A percentile compares a stretch with the other conserved stretches of the same genome.
Conservation (phyloP, 148 eudicot genomes). For the Rhododendron griersonianum region DNA sequence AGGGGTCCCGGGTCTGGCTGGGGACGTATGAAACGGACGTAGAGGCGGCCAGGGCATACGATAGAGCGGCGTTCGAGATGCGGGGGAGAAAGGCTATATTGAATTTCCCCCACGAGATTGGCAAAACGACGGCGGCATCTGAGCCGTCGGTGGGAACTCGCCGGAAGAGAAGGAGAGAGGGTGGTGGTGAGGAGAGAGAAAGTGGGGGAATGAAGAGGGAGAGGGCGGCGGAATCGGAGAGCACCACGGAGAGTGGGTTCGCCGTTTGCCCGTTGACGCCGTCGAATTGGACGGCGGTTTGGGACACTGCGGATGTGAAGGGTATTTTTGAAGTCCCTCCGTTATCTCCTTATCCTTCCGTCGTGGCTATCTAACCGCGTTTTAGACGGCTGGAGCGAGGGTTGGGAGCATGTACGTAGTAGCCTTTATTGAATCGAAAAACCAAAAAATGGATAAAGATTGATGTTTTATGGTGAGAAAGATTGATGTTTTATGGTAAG, state of each 20-base stretch:
- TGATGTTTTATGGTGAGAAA: too few relatives aligned
- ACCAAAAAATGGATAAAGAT: too few relatives aligned
- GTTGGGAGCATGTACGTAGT: background rate
- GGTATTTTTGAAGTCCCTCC: slow-evolving; percentile 37
- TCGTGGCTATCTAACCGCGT: slow-evolving; percentile 14
- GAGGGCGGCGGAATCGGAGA: background rate
- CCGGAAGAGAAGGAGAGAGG: slow-evolving; percentile 9
- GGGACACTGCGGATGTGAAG: slow-evolving; percentile 30
- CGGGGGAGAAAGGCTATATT: slow-evolving; percentile 39
- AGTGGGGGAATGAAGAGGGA: slow-evolving; percentile 17
- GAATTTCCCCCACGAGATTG: slow-evolving; percentile 35
- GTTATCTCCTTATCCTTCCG: slow-evolving; percentile 30
- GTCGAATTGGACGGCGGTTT: slow-evolving; percentile 50
- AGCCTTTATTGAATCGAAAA: background rate
- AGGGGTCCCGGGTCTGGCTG: slow-evolving; percentile 37
- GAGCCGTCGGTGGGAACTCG: slow-evolving; percentile 6
- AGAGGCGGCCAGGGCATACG: slow-evolving; percentile 43
- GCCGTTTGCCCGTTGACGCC: slow-evolving; percentile 36
- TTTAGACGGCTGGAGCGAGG: background rate
- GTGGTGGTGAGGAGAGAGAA: slow-evolving; percentile 9
- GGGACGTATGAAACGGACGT: slow-evolving; percentile 39
- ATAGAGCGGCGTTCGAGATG: slow-evolving; percentile 35
- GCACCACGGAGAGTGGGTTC: background rate
- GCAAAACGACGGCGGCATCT: background rate
- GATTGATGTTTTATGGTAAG: too few relatives aligned